phyloP scores from a whole-genome alignment of 2,329 filamentous ascomycete genomes.

The Dothideomycetes sp. region DNA sequence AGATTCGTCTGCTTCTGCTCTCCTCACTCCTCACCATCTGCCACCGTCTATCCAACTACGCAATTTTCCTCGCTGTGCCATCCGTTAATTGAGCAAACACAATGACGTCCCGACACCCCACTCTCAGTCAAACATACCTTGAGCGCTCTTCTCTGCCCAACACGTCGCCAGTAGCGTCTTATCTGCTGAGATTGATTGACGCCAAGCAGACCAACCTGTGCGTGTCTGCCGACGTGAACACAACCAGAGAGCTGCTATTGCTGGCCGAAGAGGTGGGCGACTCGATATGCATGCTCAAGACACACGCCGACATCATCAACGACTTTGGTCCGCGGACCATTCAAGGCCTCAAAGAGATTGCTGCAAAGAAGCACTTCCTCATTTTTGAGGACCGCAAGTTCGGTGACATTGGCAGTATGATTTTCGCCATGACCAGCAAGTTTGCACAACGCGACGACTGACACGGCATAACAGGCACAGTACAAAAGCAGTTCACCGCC shows the following conservation, averaged over 20 bases:
- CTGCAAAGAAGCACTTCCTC: conserved; percentile 41
- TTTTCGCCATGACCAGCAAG: neutral
- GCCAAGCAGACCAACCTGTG: conserved; percentile 45
- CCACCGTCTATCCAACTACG: too few relatives aligned
- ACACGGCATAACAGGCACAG: conserved; percentile 33
- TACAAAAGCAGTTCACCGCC: conserved; percentile 46
- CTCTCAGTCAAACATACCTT: conserved; percentile 35
- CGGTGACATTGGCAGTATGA: conserved; percentile 46
- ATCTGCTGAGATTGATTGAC: conserved; percentile 40
- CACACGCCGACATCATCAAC: conserved; percentile 53
- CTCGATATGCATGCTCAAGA: conserved; percentile 51
- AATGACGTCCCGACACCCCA: conserved; percentile 26
- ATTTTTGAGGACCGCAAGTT: conserved; percentile 49
- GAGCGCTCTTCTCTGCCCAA: conserved; percentile 36
- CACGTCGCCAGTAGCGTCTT: conserved; percentile 37
- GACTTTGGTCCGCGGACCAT: conserved; percentile 52
- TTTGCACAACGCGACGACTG: neutral
- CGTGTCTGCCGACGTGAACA: conserved; percentile 49
- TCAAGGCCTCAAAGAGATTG: conserved; percentile 38
- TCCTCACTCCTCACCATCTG: too few relatives aligned
- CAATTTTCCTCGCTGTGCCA: too few relatives aligned
- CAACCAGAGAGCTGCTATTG: conserved; percentile 45
- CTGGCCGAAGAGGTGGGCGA: conserved; percentile 52
- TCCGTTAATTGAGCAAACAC: too few relatives aligned
- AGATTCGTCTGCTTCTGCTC: too few relatives aligned